These are phyloP conservation scores for Tricholoma hemisulphureum DNA, from an alignment of 768 basidiomycete genomes.

Conservation along the genomic window DNA sequence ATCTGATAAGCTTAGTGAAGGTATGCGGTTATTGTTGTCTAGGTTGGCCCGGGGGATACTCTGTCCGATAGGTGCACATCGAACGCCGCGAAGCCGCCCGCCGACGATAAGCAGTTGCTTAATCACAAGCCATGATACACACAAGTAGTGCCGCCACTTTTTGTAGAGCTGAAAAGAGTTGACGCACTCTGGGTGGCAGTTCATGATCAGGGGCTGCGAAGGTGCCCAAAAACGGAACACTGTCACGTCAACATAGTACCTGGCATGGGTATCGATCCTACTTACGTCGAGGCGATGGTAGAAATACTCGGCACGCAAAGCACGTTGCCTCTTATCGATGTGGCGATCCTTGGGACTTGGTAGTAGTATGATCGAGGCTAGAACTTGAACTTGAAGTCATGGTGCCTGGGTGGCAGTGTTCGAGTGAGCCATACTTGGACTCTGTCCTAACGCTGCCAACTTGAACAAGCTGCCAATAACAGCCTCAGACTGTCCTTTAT, in stretches of 20 bases:
- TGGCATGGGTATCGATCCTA: neutral
- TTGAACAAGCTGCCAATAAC: neutral
- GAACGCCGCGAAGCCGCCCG: neutral
- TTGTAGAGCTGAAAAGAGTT: neutral
- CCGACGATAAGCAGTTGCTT: neutral
- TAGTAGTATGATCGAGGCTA: neutral
- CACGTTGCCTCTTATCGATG: neutral
- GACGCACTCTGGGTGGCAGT: neutral
- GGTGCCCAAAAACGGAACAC: neutral
- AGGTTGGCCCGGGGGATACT: neutral
- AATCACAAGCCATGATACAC: neutral
- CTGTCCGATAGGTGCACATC: neutral
- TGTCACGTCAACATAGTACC: neutral
- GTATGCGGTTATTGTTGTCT: neutral
- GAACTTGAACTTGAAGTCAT: neutral
- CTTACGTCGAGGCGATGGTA: neutral
- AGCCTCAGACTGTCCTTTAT: constrained; percentile 1
- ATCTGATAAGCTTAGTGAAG: neutral
- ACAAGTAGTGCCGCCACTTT: neutral
- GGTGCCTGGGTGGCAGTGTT: neutral
- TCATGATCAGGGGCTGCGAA: neutral
- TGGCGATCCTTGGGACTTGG: neutral
- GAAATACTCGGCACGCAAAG: neutral
- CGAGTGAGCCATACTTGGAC: neutral
- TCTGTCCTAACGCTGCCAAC: neutral